phyloP scores from a whole-genome alignment of 495 filamentous ascomycete species.

The Jackrogersella minutella region DNA sequence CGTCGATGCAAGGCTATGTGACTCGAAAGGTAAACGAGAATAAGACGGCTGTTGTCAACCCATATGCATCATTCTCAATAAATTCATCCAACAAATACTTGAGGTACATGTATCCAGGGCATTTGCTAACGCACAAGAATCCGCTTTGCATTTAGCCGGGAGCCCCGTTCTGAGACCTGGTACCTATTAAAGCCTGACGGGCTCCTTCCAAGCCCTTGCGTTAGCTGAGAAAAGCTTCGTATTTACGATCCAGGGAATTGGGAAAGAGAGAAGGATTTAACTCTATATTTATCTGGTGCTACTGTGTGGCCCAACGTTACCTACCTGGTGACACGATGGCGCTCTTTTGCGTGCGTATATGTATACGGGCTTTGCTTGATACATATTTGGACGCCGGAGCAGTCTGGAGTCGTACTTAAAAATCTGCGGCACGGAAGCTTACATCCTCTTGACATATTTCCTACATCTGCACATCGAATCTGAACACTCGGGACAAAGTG shows the following conservation, averaged over 20 bases:
- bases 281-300: conserved; percentile 12
- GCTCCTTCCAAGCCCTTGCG: conserved; percentile 12
- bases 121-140: neutral
- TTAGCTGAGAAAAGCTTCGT: conserved; percentile 20
- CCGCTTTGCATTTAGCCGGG: conserved; percentile 18
- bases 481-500: neutral
- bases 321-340: conserved; percentile 7
- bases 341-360: neutral
- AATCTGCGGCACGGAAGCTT: neutral
- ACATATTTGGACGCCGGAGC: neutral
- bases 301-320: conserved; percentile 11
- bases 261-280: conserved; percentile 1
- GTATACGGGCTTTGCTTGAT: neutral
- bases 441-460: neutral
- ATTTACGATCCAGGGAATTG: conserved; percentile 15
- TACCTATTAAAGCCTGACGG: neutral
- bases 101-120: too few species aligned
- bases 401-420: conserved; percentile 10
- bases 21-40: neutral
- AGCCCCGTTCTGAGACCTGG: conserved; percentile 1
- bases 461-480: neutral
- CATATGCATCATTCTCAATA: neutral
- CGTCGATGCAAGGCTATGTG: neutral
- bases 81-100: neutral
- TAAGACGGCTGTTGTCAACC: neutral